Percentiles rank a stretch among this genome's conserved stretches.
Conservation (phyloP, 2,329 filamentous ascomycete species). For the Phoma herbarum region DNA sequence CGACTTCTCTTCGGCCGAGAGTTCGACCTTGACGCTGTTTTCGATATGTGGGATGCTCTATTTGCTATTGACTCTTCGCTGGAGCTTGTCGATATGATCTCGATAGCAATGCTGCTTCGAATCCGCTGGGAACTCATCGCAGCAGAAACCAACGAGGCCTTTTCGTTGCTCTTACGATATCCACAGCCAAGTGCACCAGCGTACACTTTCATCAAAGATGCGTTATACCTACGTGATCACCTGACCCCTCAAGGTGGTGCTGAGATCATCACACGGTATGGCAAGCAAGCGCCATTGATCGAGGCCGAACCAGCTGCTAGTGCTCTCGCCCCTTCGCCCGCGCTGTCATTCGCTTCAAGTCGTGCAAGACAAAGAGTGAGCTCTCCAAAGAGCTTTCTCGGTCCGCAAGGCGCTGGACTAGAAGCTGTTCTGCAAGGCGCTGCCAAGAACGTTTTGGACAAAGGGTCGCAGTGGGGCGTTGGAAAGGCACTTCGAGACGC, state of each 20-base stretch:
- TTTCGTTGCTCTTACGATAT: conserved; percentile 86
- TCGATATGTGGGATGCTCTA: conserved; percentile 88
- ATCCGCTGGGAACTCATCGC: conserved; percentile 89
- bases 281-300: conserved; percentile 54
- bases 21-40: conserved; percentile 84
- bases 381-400: conserved; percentile 40
- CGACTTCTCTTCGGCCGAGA: conserved; percentile 91
- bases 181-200: conserved; percentile 73
- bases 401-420: conserved; percentile 56
- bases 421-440: conserved; percentile 79
- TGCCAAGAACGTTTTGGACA: conserved; percentile 76
- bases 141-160: conserved; percentile 84
- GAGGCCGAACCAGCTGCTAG: conserved; percentile 36
- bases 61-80: conserved; percentile 86
- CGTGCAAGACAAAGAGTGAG: conserved; percentile 40
- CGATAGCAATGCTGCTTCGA: conserved; percentile 89
- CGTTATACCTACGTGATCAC: conserved; percentile 75
- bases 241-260: conserved; percentile 69
- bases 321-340: conserved; percentile 41
- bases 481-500: conserved; percentile 84
- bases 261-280: conserved; percentile 75
- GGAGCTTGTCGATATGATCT: conserved; percentile 87
- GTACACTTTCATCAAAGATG: conserved; percentile 85
- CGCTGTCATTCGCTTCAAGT: conserved; percentile 34
- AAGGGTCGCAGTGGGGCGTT: conserved; percentile 78